Percentiles rank a stretch among this genome's conserved stretches.
phyloP scores from a whole-genome alignment of 805 yeast species.

The Nakazawaea pomicola region DNA sequence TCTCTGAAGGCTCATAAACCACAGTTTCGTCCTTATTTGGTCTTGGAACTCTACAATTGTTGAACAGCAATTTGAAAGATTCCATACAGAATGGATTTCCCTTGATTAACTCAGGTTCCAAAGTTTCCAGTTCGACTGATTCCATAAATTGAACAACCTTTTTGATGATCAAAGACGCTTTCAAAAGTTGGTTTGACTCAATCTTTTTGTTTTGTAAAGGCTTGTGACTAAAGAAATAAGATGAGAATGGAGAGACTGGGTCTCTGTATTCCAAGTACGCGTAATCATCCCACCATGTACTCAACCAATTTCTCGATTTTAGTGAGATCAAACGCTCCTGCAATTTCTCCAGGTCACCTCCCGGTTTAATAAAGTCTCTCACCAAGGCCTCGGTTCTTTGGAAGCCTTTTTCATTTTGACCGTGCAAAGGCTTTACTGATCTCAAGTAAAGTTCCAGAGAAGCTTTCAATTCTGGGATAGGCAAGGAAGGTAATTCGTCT shows the following conservation, averaged over 20 bases:
- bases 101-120: slow-evolving; percentile 77
- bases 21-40: slow-evolving; percentile 58
- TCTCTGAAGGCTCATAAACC: slow-evolving; percentile 34
- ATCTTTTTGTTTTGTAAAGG: slow-evolving; percentile 49
- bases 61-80: slow-evolving; percentile 86
- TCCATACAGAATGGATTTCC: slow-evolving; percentile 92
- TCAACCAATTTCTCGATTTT: slow-evolving; percentile 83
- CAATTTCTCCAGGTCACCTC: slow-evolving; percentile 61
- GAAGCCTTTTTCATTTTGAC: slow-evolving; percentile 40
- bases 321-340: slow-evolving; percentile 60
- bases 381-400: slow-evolving; percentile 50
- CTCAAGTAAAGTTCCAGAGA: slow-evolving; percentile 67
- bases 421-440: slow-evolving; percentile 65
- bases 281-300: slow-evolving; percentile 89
- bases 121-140: slow-evolving; percentile 60
- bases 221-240: slow-evolving; percentile 83
- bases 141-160: slow-evolving; percentile 66
- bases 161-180: slow-evolving; percentile 71
- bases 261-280: slow-evolving; percentile 89
- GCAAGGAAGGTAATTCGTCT: slow-evolving; percentile 70
- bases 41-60: slow-evolving; percentile 79
- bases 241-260: slow-evolving; percentile 91
- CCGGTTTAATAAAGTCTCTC: slow-evolving; percentile 56
- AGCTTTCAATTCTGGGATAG: slow-evolving; percentile 76
- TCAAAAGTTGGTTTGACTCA: slow-evolving; percentile 59